Base-by-base conservation (phyloP, 768 basidiomycete species). In the Tylopilus cervinicoccineus region DNA sequence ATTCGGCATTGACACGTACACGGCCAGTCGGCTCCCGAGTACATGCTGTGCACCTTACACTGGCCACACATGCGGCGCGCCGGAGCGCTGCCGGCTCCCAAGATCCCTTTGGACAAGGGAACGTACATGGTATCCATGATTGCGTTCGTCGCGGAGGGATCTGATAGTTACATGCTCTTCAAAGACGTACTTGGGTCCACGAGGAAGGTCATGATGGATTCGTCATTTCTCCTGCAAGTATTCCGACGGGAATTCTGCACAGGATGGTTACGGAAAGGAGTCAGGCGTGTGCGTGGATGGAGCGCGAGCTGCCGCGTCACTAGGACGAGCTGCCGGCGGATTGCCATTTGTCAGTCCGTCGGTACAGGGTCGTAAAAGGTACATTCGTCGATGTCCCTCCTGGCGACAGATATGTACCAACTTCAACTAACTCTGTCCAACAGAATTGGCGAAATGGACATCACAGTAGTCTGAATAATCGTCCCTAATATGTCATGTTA, bases 321-420 rank as follows among this genome's bases (percentile, higher is more conserved):
- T 45, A 4, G 48, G 39, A 2, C 39, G n/a, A 26, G 26, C 44
- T 20, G n/a, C 26, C 10, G 26, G 20, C 5, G 43, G 45, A 14
- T n/a, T 43, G 13, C 47, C 43, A 3, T 43, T 48, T 1, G 38
- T 45, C 38, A 32, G 38, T 19, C 55, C 51, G 14, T 51, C 22
- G 23, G 47, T 46, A 6, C 51, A 53, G 43, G 60, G 50, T 29
- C 60, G 48, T 22, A 55, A 50, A 50, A 38, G 38, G 38, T 51
- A 47, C 34, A 14, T 20, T 22, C 9, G n/a, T 16, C 19, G 22
- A 33, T 38, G 43, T 38, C 22, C 36, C 32, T 43, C 37, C 14
- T 43, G 7, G 41, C 16, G 17, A 28, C 31, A 22, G 29, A 10
- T 17, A 45, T 24, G 23, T 38, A 14, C 7, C 12, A 12, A 16